Base-by-base conservation (phyloP, 225 moss, liverwort and hornwort genomes). In the Sphagnum tenellum region DNA sequence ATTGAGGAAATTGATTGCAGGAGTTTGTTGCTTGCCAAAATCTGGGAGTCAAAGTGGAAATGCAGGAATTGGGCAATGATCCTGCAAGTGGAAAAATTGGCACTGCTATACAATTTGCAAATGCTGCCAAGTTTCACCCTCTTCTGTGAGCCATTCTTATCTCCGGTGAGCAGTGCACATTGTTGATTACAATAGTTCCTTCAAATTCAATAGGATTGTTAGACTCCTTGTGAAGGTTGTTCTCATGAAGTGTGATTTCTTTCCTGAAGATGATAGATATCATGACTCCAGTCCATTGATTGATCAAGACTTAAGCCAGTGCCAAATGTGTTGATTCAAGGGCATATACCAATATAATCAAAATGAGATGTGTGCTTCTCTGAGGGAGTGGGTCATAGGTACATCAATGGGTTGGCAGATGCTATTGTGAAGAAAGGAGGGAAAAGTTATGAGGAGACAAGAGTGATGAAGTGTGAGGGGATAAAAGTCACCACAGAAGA, bases 391-490 rank as follows among this genome's bases (percentile, higher is more conserved):
- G 29, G 29, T 29, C 48, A 47, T 69, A 83, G 83, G 74, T 78
- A 78, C 67, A 47, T 81, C 29, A 73, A 81, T 47, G 80, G 80
- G n/a, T 65, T 80, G 53, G 77, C 67, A 4, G 59, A 66, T 45
- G 71, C 73, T 14, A 59, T 80, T 12, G 63, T 57, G 4, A 80
- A 73, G 52, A 66, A 50, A 12, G 73, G 73, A 44, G 78, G 73
- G 4, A 60, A 60, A 11, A 67, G 74, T 9, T 80, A 64, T 51
- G 72, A 74, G 45, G 48, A 47, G 57, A 64, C 66, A 5, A 56
- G 55, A 47, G 70, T 70, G 0, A 13, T 56, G 13, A 69, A 75
- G 56, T 64, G 67, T 3, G 62, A 68, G 70, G 70, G 72, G 6
- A 55, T 69, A 45, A 44, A 65, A 66, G 74, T 84, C 56, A 58